A percentile compares a stretch with the other conserved stretches of the same genome.
Evolutionary conservation across 2,329 filamentous ascomycete species (phyloP).

Genomic region (Calonectria multiphialidica): DNA sequence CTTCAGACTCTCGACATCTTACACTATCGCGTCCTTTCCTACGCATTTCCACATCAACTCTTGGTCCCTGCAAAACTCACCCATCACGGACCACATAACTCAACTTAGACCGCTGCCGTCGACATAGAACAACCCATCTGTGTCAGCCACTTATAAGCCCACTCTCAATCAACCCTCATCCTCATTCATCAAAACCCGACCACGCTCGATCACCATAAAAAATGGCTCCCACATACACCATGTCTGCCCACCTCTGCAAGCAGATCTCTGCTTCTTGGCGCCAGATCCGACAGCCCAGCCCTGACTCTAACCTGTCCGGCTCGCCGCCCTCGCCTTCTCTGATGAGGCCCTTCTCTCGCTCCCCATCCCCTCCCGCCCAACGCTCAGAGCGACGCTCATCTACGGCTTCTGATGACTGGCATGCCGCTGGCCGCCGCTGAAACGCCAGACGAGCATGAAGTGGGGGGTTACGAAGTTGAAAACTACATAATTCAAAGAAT

Average conservation of each 20-base stretch:
- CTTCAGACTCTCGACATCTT: neutral
- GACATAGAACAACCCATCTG: neutral
- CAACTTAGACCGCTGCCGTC: slow-evolving; percentile 9
- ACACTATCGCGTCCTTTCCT: no score
- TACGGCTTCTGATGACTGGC: slow-evolving; percentile 43
- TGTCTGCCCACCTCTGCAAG: slow-evolving; percentile 72
- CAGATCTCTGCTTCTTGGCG: slow-evolving; percentile 71
- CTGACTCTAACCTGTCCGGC: slow-evolving; percentile 47
- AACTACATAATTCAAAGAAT: slow-evolving; percentile 7
- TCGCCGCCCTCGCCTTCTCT: slow-evolving; percentile 42
- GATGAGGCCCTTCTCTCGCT: slow-evolving; percentile 41
- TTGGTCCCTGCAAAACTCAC: neutral
- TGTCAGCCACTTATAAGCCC: neutral
- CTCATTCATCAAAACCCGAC: neutral
- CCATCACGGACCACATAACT: neutral
- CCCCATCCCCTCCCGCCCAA: slow-evolving; percentile 41
- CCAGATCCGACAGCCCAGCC: slow-evolving; percentile 58
- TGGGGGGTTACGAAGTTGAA: no score
- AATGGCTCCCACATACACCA: slow-evolving; percentile 72
- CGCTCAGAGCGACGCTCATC: slow-evolving; percentile 41
- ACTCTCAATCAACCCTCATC: neutral
- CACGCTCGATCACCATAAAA: slow-evolving; percentile 31
- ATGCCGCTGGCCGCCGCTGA: slow-evolving; percentile 34
- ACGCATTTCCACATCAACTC: no score
- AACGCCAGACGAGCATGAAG: no score